A percentile compares a stretch with the other conserved stretches of the same genome.
These are phyloP conservation scores for Cladophialophora immunda DNA, from an alignment of 2,329 filamentous ascomycete genomes.

Conservation along the genomic window DNA sequence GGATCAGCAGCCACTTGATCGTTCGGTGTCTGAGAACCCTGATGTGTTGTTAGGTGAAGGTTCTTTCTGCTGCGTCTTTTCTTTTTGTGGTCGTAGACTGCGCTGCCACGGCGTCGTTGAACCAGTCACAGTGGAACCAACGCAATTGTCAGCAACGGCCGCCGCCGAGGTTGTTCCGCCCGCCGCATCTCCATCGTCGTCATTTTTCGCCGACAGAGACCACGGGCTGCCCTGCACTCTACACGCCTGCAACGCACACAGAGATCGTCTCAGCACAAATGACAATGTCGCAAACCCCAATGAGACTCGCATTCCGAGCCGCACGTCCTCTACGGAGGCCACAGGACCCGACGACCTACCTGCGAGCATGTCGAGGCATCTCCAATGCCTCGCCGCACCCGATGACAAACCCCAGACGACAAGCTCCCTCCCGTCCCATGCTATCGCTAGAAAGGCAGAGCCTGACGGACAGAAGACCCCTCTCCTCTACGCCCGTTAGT, in stretches of 20 bases:
- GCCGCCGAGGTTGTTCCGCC: constrained; percentile 21
- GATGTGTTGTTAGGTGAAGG: too few species aligned
- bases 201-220: not conserved
- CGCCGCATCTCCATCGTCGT: constrained; percentile 10
- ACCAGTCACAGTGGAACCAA: not conserved
- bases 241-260: too few species aligned
- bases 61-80: too few species aligned
- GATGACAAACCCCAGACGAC: not conserved
- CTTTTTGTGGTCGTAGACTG: too few species aligned
- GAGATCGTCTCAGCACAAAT: not conserved
- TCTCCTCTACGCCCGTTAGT: constrained; percentile 48
- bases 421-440: not conserved
- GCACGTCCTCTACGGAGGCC: constrained; percentile 32
- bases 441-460: not conserved
- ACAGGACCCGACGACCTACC: constrained; percentile 35
- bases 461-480: constrained; percentile 28
- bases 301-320: constrained; percentile 45
- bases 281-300: constrained; percentile 29
- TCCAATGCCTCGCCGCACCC: constrained; percentile 9
- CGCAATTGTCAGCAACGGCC: constrained; percentile 27
- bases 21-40: too few species aligned
- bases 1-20: too few species aligned
- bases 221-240: not conserved
- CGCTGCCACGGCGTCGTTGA: not conserved
- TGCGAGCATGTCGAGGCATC: constrained; percentile 36